These are phyloP conservation scores for Apophysomyces variabilis DNA, from an alignment of 371 early-diverging fungal genomes.

Conservation along the genomic window DNA sequence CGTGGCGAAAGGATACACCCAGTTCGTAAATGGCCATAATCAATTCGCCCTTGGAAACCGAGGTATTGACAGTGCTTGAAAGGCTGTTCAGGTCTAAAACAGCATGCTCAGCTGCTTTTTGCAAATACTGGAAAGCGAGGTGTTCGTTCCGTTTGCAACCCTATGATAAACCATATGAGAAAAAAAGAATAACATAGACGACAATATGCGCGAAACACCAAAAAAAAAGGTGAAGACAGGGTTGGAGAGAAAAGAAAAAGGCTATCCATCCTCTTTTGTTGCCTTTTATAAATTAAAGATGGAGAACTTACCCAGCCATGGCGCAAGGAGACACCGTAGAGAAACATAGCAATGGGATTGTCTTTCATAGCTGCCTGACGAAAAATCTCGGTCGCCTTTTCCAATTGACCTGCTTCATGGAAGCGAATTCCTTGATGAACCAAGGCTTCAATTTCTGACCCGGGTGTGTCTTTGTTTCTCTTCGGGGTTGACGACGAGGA, in stretches of 20 bases:
- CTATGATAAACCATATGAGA: slow-evolving; percentile 19
- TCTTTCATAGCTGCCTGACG: slow-evolving; percentile 66
- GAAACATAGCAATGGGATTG: slow-evolving; percentile 72
- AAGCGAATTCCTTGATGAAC: slow-evolving; percentile 46
- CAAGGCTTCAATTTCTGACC: slow-evolving; percentile 26
- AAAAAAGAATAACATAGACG: too few species aligned
- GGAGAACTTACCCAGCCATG: slow-evolving; percentile 68
- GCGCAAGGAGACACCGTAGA: slow-evolving; percentile 75
- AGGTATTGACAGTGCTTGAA: slow-evolving; percentile 32
- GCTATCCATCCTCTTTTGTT: too few species aligned
- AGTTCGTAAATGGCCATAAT: slow-evolving; percentile 88
- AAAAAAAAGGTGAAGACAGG: too few species aligned
- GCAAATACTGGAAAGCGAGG: slow-evolving; percentile 75
- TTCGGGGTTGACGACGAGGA: background rate
- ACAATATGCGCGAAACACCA: too few species aligned
- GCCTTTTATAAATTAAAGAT: too few species aligned
- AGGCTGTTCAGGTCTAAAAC: slow-evolving; percentile 61
- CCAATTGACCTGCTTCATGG: slow-evolving; percentile 71
- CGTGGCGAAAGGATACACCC: slow-evolving; percentile 81
- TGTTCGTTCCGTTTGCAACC: slow-evolving; percentile 71
- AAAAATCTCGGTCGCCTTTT: slow-evolving; percentile 71
- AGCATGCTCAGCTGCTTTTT: slow-evolving; percentile 82
- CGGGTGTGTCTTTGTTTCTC: slow-evolving; percentile 11
- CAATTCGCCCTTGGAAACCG: slow-evolving; percentile 48
- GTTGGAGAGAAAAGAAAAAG: too few species aligned